Conservation (phyloP, 2,329 filamentous ascomycete species). For the Aureobasidium mangrovei region DNA sequence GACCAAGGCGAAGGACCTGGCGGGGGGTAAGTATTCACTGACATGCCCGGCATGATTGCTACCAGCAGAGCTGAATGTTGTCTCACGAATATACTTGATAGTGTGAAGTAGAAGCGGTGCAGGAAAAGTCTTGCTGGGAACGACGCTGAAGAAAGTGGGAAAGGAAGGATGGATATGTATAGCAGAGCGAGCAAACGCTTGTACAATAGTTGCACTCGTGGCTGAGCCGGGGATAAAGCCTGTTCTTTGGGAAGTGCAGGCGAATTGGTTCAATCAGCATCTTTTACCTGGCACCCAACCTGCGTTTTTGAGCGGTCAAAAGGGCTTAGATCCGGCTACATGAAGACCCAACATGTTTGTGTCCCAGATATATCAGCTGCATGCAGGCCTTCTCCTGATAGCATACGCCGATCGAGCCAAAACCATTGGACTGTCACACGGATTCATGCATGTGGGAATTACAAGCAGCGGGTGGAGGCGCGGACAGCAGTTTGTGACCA, state of each 20-base stretch:
- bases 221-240: background rate
- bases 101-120: too few species aligned
- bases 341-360: background rate
- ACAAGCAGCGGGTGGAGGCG: background rate
- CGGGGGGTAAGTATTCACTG: background rate
- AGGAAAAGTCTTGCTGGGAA: too few species aligned
- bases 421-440: slow-evolving; percentile 6
- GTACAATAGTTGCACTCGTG: background rate
- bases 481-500: background rate
- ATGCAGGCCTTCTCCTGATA: background rate
- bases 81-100: too few species aligned
- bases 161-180: too few species aligned
- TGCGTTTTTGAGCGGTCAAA: background rate
- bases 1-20: background rate
- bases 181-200: too few species aligned
- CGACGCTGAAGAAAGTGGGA: too few species aligned
- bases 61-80: too few species aligned
- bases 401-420: background rate
- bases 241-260: background rate
- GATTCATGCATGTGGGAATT: background rate
- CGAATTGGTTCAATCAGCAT: background rate
- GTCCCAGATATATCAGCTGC: background rate
- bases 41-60: too few species aligned
- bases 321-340: background rate
- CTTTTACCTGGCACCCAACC: background rate